These are phyloP conservation scores for Globisporangium okanoganense DNA, from an alignment of 352 stramenopile species.

Conservation along the genomic window DNA sequence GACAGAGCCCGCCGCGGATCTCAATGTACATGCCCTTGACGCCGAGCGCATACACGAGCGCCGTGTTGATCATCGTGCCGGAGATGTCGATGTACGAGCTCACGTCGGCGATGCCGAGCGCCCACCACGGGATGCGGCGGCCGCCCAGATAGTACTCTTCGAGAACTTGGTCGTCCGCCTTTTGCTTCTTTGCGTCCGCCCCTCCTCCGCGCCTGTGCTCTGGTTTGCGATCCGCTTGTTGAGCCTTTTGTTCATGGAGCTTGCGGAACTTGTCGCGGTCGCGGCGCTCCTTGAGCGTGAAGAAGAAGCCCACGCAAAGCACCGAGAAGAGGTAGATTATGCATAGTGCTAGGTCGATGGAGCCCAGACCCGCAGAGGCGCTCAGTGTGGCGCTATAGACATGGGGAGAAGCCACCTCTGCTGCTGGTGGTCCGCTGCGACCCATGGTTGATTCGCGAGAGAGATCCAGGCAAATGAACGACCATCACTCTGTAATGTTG, in stretches of 20 bases:
- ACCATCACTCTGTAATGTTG: neutral
- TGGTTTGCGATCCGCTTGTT: slow-evolving; percentile 10
- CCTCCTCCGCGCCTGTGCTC: neutral
- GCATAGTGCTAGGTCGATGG: slow-evolving; percentile 54
- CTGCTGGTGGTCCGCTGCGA: neutral
- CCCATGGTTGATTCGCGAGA: neutral
- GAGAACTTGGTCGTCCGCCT: slow-evolving; percentile 30
- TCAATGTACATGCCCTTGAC: slow-evolving; percentile 86
- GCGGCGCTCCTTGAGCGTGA: slow-evolving; percentile 56
- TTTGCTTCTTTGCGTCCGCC: slow-evolving; percentile 11
- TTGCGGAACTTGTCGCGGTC: slow-evolving; percentile 31
- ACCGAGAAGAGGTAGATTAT: slow-evolving; percentile 57
- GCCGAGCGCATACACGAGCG: slow-evolving; percentile 74
- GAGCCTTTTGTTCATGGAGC: slow-evolving; percentile 10
- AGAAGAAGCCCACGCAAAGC: slow-evolving; percentile 58
- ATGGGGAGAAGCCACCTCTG: neutral
- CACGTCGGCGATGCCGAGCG: slow-evolving; percentile 68
- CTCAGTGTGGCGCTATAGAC: neutral
- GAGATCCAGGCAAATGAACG: neutral
- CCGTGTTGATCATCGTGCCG: slow-evolving; percentile 84
- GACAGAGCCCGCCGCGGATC: slow-evolving; percentile 67
- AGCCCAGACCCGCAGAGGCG: slow-evolving; percentile 19
- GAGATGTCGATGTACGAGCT: slow-evolving; percentile 86
- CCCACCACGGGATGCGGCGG: slow-evolving; percentile 66
- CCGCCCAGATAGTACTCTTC: slow-evolving; percentile 79